Base-by-base conservation (phyloP, 805 yeast genomes). In the Kodamaea leandrae region DNA sequence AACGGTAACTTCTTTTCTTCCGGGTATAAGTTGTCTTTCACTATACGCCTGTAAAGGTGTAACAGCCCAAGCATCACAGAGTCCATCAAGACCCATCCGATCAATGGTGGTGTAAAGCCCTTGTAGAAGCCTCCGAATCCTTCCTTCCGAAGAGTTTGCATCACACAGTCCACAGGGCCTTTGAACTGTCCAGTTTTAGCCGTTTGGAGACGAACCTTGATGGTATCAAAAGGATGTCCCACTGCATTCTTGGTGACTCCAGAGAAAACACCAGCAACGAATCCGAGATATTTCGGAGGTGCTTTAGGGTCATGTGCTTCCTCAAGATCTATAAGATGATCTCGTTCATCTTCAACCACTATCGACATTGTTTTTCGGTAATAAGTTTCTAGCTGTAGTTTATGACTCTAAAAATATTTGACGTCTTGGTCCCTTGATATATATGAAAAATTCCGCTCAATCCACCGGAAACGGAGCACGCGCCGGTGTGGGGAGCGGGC, bases 21-120 rank as follows among this genome's bases (percentile, higher is more conserved):
- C 0, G 74, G 68, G 52, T 81, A 89, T 12, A 86, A 61, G 48
- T 76, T 71, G 15, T 80, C 83, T 54, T 82, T 82, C 46, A 86
- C 67, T 13, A 81, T 61, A 46, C 86, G 64, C 49, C 90, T 68
- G 60, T 89, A 89, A 44, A 83, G 77, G 52, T 86, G 93, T 41
- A 88, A 66, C 4, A 93, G 83, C 1, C 96, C 96, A 47, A 89
- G 69, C 87, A 89, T 85, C 37, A 87, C 87, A 3, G 90, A 80
- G 57, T 89, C 97, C 96, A 89, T 89, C 47, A 85, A 62, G 51
- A 89, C 87, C 96, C 96, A 89, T 0, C 96, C 97, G 15, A 86
- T 78, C 49, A 89, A 70, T 1, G 96, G 96, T 4, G 97, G 96
- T 0, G 96, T 86, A 49, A 89, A 87, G 0, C 97, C 97, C 51